Base-by-base conservation (phyloP, 306 rosid genomes). In the Malus asiatica region DNA sequence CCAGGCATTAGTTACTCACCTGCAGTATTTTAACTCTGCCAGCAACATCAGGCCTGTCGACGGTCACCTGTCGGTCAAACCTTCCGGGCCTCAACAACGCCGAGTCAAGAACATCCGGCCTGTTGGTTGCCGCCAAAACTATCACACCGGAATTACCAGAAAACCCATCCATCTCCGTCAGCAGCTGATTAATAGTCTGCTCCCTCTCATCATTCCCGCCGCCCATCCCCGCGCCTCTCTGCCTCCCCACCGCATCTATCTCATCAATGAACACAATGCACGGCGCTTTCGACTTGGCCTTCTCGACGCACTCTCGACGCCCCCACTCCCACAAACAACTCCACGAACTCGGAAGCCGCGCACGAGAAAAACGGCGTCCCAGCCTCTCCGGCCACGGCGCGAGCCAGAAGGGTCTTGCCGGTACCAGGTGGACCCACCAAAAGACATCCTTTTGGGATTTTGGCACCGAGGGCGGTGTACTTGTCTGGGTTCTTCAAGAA, bases 121-220 rank as follows among this genome's bases (percentile, higher is more conserved):
- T 86, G 78, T 92, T 95, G 8, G 99, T 95, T 0, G 99, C 99
- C 33, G 99, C 99, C 91, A 95, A 84, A 45, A 95, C 99, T 27
- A 95, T 95, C 15, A 96, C 99, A 57, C 99, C 99, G 0, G 99
- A 90, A 81, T 96, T 96, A 6, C 99, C 99, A 0, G 98, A 90
- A 81, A 96, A 96, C 0, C 99, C 99, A 84, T 96, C 99, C 98
- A 92, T 96, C 89, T 96, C 99, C 1, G 99, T 96, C 86, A 96
- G 83, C 33, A 96, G 88, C 93, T 96, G 99, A 80, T 96, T 96
- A 79, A 96, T 96, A 2, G 99, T 96, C 81, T 96, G 99, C 75
- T 96, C 99, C 75, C 99, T 89, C 93, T 96, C 99, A 52, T 96
- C 99, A 68, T 96, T 96, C 38, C 98, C 99, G 67, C 98, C 99